Percentiles rank a stretch among this genome's conserved stretches.
Conservation (phyloP, 129 eudicot genomes). For the Centella asiatica region DNA sequence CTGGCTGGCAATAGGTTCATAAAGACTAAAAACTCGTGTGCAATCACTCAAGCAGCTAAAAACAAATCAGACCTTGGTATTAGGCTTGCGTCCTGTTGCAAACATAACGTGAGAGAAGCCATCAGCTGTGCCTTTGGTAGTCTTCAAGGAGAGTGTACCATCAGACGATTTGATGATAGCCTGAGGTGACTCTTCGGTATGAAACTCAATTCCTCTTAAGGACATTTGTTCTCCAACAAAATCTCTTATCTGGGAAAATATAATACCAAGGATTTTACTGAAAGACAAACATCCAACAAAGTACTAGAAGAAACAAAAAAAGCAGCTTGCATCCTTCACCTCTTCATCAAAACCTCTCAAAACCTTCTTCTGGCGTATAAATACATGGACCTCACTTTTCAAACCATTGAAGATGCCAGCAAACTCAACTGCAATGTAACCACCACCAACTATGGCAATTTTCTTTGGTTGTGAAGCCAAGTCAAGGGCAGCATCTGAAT, state of each 20-base stretch:
- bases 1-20: background rate
- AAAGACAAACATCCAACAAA: background rate
- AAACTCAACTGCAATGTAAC: slow-evolving; percentile 93
- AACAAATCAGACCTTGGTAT: slow-evolving; percentile 52
- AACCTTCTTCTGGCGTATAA: slow-evolving; percentile 88
- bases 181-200: slow-evolving; percentile 90
- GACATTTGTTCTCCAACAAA: slow-evolving; percentile 92
- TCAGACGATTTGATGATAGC: slow-evolving; percentile 72
- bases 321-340: slow-evolving; percentile 34
- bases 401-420: slow-evolving; percentile 99
- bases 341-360: slow-evolving; percentile 98
- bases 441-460: slow-evolving; percentile 98
- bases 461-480: slow-evolving; percentile 76
- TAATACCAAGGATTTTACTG: slow-evolving; percentile 5
- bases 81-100: slow-evolving; percentile 96
- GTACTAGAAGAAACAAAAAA: background rate
- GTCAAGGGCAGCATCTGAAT: slow-evolving; percentile 97
- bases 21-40: background rate
- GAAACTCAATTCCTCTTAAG: slow-evolving; percentile 87
- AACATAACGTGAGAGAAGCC: slow-evolving; percentile 98
- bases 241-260: slow-evolving; percentile 63
- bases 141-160: slow-evolving; percentile 73
- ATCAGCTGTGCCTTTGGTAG: slow-evolving; percentile 84
- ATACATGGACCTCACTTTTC: slow-evolving; percentile 87
- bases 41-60: background rate